A percentile compares a stretch with the other conserved stretches of the same genome.
phyloP scores from a whole-genome alignment of 345 rosid species.

The Physaria fendleri region DNA sequence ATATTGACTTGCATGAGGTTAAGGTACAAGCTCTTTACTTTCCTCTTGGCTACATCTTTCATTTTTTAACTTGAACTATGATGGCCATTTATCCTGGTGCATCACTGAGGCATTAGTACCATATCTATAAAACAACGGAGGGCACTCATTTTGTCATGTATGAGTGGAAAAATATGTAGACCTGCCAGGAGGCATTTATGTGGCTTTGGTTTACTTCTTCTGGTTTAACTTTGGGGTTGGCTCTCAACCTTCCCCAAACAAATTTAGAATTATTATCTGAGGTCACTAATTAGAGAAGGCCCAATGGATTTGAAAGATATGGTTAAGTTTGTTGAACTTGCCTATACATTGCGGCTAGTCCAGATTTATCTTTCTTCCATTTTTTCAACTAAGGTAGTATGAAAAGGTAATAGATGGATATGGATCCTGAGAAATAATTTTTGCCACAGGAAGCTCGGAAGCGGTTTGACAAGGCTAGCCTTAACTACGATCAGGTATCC shows the following conservation, averaged over 20 bases:
- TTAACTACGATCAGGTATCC: constrained; percentile 86
- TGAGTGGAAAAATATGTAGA: too few relatives aligned
- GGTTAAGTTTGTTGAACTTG: background rate
- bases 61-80: background rate
- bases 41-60: background rate
- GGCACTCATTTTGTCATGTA: background rate
- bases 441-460: constrained; percentile 88
- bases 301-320: background rate
- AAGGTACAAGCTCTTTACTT: constrained; percentile 55
- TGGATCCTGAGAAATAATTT: constrained; percentile 23
- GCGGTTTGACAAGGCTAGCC: constrained; percentile 92
- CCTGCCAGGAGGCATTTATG: background rate
- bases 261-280: background rate
- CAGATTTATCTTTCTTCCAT: background rate
- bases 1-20: constrained; percentile 80
- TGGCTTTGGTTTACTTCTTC: background rate
- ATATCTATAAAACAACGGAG: background rate
- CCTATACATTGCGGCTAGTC: constrained; percentile 3
- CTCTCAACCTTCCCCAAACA: background rate
- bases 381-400: background rate
- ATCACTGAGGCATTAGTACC: background rate
- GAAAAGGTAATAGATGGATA: constrained; percentile 6
- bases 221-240: background rate
- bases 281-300: background rate
- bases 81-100: background rate